Evolutionary conservation across 2,329 filamentous ascomycete genomes (phyloP), one percentile per base, ranked within the genome.

Genomic region (Zasmidium citrigriseum): DNA sequence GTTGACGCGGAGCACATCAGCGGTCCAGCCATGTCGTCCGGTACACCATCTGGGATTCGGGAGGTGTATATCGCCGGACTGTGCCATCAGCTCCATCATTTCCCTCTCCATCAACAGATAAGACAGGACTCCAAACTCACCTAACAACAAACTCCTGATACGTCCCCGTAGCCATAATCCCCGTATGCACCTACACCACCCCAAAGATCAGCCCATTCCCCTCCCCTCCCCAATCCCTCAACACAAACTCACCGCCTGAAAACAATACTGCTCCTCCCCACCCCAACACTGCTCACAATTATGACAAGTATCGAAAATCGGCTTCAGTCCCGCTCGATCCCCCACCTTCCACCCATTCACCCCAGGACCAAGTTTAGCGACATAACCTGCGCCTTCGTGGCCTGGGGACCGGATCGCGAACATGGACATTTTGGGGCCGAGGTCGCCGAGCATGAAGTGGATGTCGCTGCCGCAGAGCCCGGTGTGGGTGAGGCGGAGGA

Each of bases 1-100:
- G 85, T 86, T 5, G 78, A 80, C 0, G 81, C 82, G 45, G 75
- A 79, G 72, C 84, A 87, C 82, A 86, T 85, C 57, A 86, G 79
- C 0, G 84, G 84, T 0, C 79, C 84, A 2, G 83, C 84, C n/a
- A 83, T 64, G 59, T 81, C 78, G 59, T 85, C 83, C 0, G 73
- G 70, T 0, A 86, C 78, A 0, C 78, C 82, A 25, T 85, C 80
- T 0, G 83, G 83, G 56, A 86, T 85, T 20, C 78, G 75, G 0
- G 77, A 78, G 0, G 81, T 82, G 64, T 84, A 85, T 41, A 76
- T 76, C 14, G 82, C 83, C 0, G 84, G 83, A 1, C 78, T 80
- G 16, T 41, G 14, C 34, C 34, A 41, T 41, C 34, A 41, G 14
- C 34, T n/a, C 16, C 34, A 41, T 10, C 16, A 41, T n/a, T n/a